phyloP scores from a whole-genome alignment of 345 rosid genomes.

The Populus simonii region DNA sequence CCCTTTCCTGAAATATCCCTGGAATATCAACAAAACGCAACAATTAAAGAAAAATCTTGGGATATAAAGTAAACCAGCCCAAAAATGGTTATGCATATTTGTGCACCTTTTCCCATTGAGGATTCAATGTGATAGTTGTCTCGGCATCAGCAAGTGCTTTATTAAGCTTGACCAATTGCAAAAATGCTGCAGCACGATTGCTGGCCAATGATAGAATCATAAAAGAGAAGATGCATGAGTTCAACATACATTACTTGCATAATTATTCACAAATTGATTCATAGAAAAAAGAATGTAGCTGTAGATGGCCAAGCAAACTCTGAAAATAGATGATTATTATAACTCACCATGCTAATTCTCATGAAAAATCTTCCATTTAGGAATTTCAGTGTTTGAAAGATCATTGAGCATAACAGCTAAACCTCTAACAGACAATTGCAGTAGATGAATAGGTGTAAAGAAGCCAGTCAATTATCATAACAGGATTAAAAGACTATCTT shows the following conservation, averaged over 20 bases:
- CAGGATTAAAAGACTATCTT: neutral
- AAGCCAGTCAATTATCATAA: neutral
- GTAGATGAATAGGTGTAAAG: neutral
- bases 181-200: slow-evolving; percentile 96
- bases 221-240: neutral
- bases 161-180: slow-evolving; percentile 79
- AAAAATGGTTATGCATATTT: slow-evolving; percentile 7
- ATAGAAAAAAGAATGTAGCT: no score
- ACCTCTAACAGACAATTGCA: neutral
- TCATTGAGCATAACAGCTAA: neutral
- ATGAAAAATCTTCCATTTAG: neutral
- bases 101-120: slow-evolving; percentile 86
- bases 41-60: neutral
- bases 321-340: no score
- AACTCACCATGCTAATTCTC: no score
- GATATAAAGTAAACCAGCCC: neutral
- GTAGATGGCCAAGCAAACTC: no score
- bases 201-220: slow-evolving; percentile 36
- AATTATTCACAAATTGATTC: no score
- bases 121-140: slow-evolving; percentile 72
- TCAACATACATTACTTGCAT: no score
- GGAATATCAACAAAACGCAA: slow-evolving; percentile 18
- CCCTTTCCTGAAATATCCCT: slow-evolving; percentile 98
- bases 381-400: neutral
- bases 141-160: slow-evolving; percentile 95